Evolutionary conservation across 2,329 filamentous ascomycete genomes (phyloP).

Genomic region (Sphaceloma murrayae): DNA sequence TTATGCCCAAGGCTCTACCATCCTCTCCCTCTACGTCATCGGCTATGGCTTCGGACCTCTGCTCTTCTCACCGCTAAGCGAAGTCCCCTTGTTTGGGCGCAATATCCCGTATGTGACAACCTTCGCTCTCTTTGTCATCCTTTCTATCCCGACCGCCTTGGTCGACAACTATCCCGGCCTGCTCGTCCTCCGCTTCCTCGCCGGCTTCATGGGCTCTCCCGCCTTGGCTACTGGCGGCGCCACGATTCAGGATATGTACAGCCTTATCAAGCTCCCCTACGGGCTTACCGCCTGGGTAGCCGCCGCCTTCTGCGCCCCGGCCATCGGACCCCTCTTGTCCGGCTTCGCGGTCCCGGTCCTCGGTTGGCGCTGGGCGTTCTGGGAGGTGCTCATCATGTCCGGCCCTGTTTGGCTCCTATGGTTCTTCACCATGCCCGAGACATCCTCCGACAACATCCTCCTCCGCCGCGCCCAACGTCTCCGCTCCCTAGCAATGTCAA

Average conservation of each 20-base stretch:
- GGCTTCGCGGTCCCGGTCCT: conserved; percentile 51
- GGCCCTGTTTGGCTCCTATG: conserved; percentile 50
- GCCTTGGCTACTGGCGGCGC: conserved; percentile 51
- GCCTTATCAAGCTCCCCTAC: conserved; percentile 36
- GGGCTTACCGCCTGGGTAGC: conserved; percentile 37
- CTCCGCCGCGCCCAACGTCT: conserved; percentile 52
- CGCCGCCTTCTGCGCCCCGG: conserved; percentile 39
- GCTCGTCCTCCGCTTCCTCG: conserved; percentile 52
- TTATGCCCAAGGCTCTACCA: conserved; percentile 45
- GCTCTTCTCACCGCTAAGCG: conserved; percentile 55
- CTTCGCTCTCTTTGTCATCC: conserved; percentile 58
- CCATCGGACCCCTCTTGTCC: conserved; percentile 51
- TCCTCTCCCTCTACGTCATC: conserved; percentile 54
- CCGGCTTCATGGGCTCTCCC: conserved; percentile 57
- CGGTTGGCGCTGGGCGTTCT: conserved; percentile 55
- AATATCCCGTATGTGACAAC: conserved; percentile 59
- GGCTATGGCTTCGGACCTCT: conserved; percentile 49
- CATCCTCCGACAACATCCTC: conserved; percentile 50
- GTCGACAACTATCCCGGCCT: conserved; percentile 55
- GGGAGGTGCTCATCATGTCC: conserved; percentile 54
- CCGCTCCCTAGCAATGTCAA: conserved; percentile 40
- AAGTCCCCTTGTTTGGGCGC: conserved; percentile 57
- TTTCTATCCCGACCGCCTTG: conserved; percentile 56
- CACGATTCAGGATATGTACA: conserved; percentile 44
- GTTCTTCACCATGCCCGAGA: conserved; percentile 55